Percentiles rank a stretch among this genome's conserved stretches.
Conservation (phyloP, 2,329 filamentous ascomycete genomes). For the Pseudogymnoascus sp. region DNA sequence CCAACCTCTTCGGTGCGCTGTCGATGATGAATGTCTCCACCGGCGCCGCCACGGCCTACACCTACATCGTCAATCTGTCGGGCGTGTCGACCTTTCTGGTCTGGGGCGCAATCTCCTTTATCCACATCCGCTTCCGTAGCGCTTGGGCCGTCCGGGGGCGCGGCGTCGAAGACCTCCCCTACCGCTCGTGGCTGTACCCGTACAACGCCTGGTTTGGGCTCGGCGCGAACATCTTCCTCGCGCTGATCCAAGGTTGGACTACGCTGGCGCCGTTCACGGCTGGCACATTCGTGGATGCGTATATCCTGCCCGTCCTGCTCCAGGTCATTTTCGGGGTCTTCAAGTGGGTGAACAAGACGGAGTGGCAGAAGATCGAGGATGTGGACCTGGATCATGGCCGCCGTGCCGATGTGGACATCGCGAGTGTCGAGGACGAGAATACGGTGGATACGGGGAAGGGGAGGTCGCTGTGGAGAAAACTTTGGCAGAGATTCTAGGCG, state of each 20-base stretch:
- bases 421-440: conserved; percentile 29
- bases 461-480: not conserved
- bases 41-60: conserved; percentile 57
- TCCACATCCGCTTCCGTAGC: conserved; percentile 63
- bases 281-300: conserved; percentile 56
- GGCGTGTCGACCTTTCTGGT: conserved; percentile 67
- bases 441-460: not conserved
- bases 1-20: conserved; percentile 64
- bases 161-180: conserved; percentile 47
- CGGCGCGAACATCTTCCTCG: conserved; percentile 50
- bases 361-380: conserved; percentile 42
- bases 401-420: conserved; percentile 48
- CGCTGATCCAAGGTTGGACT: conserved; percentile 56
- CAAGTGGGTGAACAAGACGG: conserved; percentile 50
- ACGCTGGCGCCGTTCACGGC: conserved; percentile 52
- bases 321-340: conserved; percentile 49
- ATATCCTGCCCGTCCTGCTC: conserved; percentile 55
- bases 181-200: conserved; percentile 48
- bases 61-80: conserved; percentile 63
- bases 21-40: conserved; percentile 70
- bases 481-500: conserved; percentile 6
- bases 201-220: conserved; percentile 55
- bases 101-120: conserved; percentile 64
- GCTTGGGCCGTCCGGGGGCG: conserved; percentile 57
- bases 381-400: conserved; percentile 52